Evolutionary conservation across 129 eudicot species (phyloP).

Genomic region (Flaveria linearis): DNA sequence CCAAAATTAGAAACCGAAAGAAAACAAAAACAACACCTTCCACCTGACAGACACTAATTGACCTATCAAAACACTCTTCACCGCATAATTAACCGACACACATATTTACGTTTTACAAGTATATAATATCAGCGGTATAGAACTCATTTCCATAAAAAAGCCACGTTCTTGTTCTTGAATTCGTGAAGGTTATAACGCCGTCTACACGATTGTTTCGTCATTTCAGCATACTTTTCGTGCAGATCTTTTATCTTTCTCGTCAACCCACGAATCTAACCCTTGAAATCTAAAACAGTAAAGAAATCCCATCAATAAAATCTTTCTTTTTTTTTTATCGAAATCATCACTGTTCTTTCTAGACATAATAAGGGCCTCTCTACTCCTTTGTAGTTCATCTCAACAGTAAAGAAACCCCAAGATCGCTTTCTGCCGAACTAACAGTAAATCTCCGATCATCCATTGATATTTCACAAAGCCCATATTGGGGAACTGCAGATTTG

Average conservation of each 20-base stretch:
- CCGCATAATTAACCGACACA: too few species aligned
- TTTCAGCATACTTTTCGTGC: slow-evolving; percentile 26
- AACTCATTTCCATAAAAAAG: neutral
- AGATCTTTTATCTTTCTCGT: slow-evolving; percentile 11
- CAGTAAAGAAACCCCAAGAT: slow-evolving; percentile 18
- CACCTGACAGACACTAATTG: too few species aligned
- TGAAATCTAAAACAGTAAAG: slow-evolving; percentile 2
- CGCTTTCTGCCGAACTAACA: neutral
- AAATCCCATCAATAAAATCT: slow-evolving; percentile 9
- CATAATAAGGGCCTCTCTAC: neutral
- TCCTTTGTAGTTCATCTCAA: slow-evolving; percentile 16
- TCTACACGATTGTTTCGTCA: slow-evolving; percentile 28
- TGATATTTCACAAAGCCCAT: slow-evolving; percentile 22
- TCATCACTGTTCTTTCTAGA: slow-evolving; percentile 8
- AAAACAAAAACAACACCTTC: too few species aligned
- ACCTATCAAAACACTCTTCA: too few species aligned
- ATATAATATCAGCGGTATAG: neutral
- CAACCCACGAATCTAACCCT: slow-evolving; percentile 27
- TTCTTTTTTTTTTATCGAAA: neutral
- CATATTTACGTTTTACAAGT: too few species aligned
- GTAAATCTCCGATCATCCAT: neutral
- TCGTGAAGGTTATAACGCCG: slow-evolving; percentile 25
- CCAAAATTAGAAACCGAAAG: too few species aligned
- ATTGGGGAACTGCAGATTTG: neutral
- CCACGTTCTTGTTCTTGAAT: slow-evolving; percentile 4